Conservation (phyloP, 2,329 filamentous ascomycete species). For the Alternaria infectoria region DNA sequence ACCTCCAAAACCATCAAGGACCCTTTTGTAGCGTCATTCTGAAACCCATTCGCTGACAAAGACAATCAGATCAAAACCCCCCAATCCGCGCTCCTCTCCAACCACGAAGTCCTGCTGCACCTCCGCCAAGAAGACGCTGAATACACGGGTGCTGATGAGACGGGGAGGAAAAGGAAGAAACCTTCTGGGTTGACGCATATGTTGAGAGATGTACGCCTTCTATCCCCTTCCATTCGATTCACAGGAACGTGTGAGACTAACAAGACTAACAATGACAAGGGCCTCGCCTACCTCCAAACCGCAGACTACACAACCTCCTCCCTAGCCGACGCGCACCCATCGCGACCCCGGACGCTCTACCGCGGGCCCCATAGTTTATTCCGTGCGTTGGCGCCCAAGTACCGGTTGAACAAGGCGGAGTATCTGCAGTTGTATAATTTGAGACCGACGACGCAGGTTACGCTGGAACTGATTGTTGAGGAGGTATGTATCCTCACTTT, state of each 20-base stretch:
- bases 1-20: neutral
- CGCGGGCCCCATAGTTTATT: conserved; percentile 41
- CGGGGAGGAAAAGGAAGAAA: conserved; percentile 29
- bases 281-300: conserved; percentile 55
- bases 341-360: conserved; percentile 43
- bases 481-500: no score
- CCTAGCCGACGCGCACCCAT: conserved; percentile 24
- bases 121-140: conserved; percentile 42
- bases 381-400: conserved; percentile 37
- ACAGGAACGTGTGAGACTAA: no score
- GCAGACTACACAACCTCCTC: conserved; percentile 30
- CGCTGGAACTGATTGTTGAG: conserved; percentile 45
- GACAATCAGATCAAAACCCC: conserved; percentile 66
- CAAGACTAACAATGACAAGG: conserved; percentile 43
- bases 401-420: conserved; percentile 46
- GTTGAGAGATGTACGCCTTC: conserved; percentile 65
- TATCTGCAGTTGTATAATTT: conserved; percentile 49
- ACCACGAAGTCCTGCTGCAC: conserved; percentile 70
- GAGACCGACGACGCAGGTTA: conserved; percentile 37
- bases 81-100: conserved; percentile 72
- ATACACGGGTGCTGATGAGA: conserved; percentile 41
- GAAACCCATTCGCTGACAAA: neutral
- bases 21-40: neutral
- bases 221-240: no score
- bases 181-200: conserved; percentile 65